Conservation (phyloP, 805 yeast genomes). For the Schwanniomyces polymorphus region DNA sequence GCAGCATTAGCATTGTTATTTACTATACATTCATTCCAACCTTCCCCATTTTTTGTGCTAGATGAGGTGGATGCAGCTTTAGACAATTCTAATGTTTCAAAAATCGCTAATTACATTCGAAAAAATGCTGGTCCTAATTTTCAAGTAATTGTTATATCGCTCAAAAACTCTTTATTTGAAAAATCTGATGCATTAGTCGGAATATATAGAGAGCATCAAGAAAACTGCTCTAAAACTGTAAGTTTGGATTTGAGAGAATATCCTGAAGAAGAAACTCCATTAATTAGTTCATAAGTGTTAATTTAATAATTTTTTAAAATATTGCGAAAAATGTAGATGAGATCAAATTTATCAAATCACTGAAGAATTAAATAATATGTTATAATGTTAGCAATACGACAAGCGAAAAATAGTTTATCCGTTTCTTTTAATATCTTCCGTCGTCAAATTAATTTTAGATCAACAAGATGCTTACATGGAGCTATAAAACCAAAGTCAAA, state of each 20-base stretch:
- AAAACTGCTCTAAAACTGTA: conserved; percentile 70
- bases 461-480: background rate
- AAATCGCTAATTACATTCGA: conserved; percentile 82
- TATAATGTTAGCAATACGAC: background rate
- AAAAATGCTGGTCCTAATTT: conserved; percentile 72
- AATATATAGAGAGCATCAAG: conserved; percentile 77
- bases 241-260: conserved; percentile 71
- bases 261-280: conserved; percentile 34
- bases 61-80: conserved; percentile 99
- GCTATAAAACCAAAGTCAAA: background rate
- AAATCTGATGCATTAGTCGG: conserved; percentile 91
- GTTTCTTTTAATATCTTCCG: background rate
- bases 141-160: conserved; percentile 90
- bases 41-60: conserved; percentile 92
- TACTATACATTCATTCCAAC: conserved; percentile 86
- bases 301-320: background rate
- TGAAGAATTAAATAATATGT: background rate
- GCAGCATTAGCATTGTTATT: conserved; percentile 93
- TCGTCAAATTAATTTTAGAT: background rate
- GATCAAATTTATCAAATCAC: background rate
- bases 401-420: background rate
- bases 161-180: conserved; percentile 85
- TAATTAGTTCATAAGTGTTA: background rate
- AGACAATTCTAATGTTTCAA: conserved; percentile 83
- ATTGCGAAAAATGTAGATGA: background rate